A percentile compares a stretch with the other conserved stretches of the same genome.
phyloP scores from a whole-genome alignment of 164 flowering plant genomes.

The Chimonanthus salicifolius region DNA sequence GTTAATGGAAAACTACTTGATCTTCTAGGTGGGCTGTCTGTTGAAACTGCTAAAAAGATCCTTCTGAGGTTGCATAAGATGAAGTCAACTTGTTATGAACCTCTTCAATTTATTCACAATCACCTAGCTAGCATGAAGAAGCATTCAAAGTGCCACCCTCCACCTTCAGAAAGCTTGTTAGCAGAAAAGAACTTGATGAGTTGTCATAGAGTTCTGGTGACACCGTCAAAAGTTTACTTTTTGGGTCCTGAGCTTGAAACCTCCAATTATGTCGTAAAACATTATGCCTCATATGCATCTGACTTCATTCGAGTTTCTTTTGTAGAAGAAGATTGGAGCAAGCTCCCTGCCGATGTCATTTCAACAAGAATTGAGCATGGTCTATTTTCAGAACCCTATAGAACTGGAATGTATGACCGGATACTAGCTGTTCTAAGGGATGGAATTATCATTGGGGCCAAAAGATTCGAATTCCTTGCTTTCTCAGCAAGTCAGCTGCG shows the following conservation, averaged over 20 bases:
- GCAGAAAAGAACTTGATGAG: conserved; percentile 50
- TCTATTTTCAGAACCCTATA: conserved; percentile 48
- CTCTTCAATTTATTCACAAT: conserved; percentile 37
- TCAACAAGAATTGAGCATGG: conserved; percentile 47
- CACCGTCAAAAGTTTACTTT: conserved; percentile 80
- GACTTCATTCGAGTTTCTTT: conserved; percentile 86
- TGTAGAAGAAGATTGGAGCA: conserved; percentile 96
- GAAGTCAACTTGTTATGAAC: conserved; percentile 58
- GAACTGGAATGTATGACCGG: conserved; percentile 60
- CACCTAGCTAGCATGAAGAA: conserved; percentile 21
- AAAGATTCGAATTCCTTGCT: conserved; percentile 79
- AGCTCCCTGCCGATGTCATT: conserved; percentile 52
- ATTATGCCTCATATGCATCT: conserved; percentile 62
- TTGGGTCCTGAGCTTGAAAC: conserved; percentile 89
- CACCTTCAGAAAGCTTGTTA: conserved; percentile 28
- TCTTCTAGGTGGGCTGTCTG: conserved; percentile 30
- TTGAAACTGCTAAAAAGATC: conserved; percentile 38
- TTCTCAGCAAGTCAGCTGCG: conserved; percentile 98
- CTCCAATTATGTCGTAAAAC: conserved; percentile 79
- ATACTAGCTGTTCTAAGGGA: conserved; percentile 63
- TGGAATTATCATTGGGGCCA: conserved; percentile 71
- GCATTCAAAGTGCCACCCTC: conserved; percentile 19
- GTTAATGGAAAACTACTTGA: conserved; percentile 44
- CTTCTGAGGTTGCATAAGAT: conserved; percentile 65
- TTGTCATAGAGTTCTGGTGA: conserved; percentile 71